Evolutionary conservation across 2,329 filamentous ascomycete genomes (phyloP).

Genomic region (Xylaria arbuscula): DNA sequence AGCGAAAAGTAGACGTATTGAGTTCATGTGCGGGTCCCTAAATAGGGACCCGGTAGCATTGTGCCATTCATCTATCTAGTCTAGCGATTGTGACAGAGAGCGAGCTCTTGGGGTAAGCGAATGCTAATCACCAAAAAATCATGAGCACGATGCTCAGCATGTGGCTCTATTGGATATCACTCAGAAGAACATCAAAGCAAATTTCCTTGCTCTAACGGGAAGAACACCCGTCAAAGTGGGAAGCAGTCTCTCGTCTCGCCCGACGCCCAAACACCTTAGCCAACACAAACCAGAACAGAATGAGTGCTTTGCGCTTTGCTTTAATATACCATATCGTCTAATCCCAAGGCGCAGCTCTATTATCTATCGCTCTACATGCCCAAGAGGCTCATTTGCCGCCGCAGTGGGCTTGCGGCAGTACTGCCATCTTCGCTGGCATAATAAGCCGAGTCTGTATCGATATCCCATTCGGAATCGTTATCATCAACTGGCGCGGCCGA

Average conservation of each 20-base stretch:
- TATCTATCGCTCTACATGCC: slow-evolving; percentile 58
- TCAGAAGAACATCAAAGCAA: slow-evolving; percentile 15
- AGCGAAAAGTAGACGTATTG: neutral
- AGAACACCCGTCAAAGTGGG: neutral
- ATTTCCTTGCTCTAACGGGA: slow-evolving; percentile 6
- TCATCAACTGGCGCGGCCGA: slow-evolving; percentile 64
- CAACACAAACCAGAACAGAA: slow-evolving; percentile 10
- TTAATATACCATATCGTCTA: slow-evolving; percentile 29
- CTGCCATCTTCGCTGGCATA: slow-evolving; percentile 80
- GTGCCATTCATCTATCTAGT: slow-evolving; percentile 14
- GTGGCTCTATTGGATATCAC: slow-evolving; percentile 1
- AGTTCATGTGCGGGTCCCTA: neutral
- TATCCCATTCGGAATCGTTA: slow-evolving; percentile 82
- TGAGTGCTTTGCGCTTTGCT: slow-evolving; percentile 27
- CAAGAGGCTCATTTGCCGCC: slow-evolving; percentile 78
- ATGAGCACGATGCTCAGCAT: slow-evolving; percentile 4
- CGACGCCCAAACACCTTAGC: slow-evolving; percentile 31
- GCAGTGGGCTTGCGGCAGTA: slow-evolving; percentile 72
- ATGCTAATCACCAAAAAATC: neutral
- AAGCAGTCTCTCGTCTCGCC: neutral
- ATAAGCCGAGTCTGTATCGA: slow-evolving; percentile 85
- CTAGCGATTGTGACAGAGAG: slow-evolving; percentile 8
- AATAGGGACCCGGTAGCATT: neutral
- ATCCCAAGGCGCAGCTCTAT: slow-evolving; percentile 33
- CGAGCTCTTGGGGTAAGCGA: neutral